Conservation (phyloP, 495 filamentous ascomycete species). For the Sabuloglossum arenarium region DNA sequence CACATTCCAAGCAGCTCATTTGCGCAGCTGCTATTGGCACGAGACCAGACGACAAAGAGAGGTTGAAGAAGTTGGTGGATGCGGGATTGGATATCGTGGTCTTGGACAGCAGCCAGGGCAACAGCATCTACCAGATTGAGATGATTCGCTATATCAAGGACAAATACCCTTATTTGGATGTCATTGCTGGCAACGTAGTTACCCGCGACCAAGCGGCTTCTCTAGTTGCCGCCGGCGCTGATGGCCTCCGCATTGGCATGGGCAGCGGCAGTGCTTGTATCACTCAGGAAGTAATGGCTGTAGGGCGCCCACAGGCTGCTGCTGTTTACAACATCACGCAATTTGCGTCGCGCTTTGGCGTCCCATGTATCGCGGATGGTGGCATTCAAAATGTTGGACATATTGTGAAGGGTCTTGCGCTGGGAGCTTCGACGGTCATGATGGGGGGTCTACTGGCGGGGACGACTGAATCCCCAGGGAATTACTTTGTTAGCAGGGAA, state of each 20-base stretch:
- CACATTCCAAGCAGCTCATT: conserved; percentile 93
- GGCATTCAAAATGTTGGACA: conserved; percentile 97
- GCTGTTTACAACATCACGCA: conserved; percentile 71
- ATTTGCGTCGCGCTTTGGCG: conserved; percentile 84
- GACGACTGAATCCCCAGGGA: conserved; percentile 91
- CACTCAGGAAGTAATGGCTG: conserved; percentile 98
- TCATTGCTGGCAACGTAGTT: conserved; percentile 96
- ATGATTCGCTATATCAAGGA: conserved; percentile 94
- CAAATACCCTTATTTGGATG: conserved; percentile 66
- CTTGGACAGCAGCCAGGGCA: conserved; percentile 89
- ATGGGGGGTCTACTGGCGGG: conserved; percentile 96
- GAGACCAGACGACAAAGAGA: conserved; percentile 68
- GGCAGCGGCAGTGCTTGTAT: conserved; percentile 95
- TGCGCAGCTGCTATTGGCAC: conserved; percentile 91
- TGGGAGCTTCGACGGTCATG: conserved; percentile 93
- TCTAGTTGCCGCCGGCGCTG: conserved; percentile 83
- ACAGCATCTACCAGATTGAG: conserved; percentile 88
- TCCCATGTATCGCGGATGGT: conserved; percentile 94
- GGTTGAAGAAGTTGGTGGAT: conserved; percentile 75
- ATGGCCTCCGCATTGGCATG: conserved; percentile 98
- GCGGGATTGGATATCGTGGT: conserved; percentile 91
- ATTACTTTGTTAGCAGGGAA: conserved; percentile 86
- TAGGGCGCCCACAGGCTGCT: conserved; percentile 84
- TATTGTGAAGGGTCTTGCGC: conserved; percentile 91
- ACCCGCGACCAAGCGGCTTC: conserved; percentile 83